Percentiles rank a stretch among this genome's conserved stretches.
phyloP scores from a whole-genome alignment of 1,284 basidiomycete species.

The Ganoderma sinense region DNA sequence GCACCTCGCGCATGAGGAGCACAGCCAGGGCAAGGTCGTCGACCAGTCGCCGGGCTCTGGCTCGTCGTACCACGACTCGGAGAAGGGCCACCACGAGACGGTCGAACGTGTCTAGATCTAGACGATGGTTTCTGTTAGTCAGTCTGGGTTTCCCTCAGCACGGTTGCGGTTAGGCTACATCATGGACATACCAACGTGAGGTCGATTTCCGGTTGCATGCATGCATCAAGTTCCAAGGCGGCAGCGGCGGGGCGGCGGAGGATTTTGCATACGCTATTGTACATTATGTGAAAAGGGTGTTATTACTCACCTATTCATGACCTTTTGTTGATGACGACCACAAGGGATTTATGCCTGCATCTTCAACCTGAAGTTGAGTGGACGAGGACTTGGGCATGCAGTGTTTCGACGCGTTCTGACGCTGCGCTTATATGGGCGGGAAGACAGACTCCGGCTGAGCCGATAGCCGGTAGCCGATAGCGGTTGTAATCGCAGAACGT shows the following conservation, averaged over 20 bases:
- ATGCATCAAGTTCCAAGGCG: too few species aligned
- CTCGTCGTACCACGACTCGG: slow-evolving; percentile 17
- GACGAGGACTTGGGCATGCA: not conserved
- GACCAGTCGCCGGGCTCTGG: slow-evolving; percentile 10
- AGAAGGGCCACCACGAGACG: slow-evolving; percentile 17
- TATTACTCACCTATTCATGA: not conserved
- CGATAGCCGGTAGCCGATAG: not conserved
- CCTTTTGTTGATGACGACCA: not conserved
- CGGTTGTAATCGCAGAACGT: not conserved
- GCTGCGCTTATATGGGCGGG: not conserved
- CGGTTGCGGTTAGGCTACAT: too few species aligned
- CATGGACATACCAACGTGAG: not conserved
- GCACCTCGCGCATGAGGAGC: slow-evolving; percentile 37
- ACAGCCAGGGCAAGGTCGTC: slow-evolving; percentile 25
- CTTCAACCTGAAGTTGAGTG: not conserved
- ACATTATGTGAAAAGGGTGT: not conserved
- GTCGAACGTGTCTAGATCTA: slow-evolving; percentile 2
- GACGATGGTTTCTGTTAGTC: not conserved
- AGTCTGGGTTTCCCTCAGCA: too few species aligned
- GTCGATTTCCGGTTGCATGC: not conserved
- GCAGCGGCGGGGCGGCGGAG: too few species aligned
- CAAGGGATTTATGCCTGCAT: not conserved
- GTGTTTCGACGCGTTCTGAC: too few species aligned
- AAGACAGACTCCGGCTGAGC: not conserved
- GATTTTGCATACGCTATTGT: not conserved